Conservation (phyloP, 2,329 filamentous ascomycete genomes). For the Lasiodiplodia theobromae region DNA sequence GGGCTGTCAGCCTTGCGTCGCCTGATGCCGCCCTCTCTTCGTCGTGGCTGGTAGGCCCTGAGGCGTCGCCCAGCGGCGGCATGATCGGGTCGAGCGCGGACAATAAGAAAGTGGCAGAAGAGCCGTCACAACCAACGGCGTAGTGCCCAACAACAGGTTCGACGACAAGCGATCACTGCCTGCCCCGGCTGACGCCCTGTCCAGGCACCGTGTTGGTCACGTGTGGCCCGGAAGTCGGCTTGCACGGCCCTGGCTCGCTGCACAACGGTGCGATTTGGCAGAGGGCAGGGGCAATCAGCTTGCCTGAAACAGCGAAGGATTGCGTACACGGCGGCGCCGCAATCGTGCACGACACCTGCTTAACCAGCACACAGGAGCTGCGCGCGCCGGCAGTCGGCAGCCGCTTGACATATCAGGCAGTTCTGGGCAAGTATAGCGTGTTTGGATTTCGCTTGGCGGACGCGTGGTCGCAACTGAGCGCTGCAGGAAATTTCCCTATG, state of each 20-base stretch:
- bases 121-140: not conserved
- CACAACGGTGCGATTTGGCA: constrained; percentile 13
- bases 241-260: constrained; percentile 4
- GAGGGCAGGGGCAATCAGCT: constrained; percentile 22
- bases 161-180: constrained; percentile 16
- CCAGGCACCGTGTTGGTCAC: constrained; percentile 10
- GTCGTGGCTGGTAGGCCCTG: not conserved
- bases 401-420: not conserved
- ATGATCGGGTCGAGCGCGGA: not conserved
- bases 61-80: not conserved
- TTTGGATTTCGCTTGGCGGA: constrained; percentile 8
- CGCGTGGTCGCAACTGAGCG: not conserved
- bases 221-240: constrained; percentile 19
- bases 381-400: constrained; percentile 7
- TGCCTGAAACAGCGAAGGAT: constrained; percentile 24
- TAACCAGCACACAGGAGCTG: not conserved
- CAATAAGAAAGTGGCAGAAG: constrained; percentile 3
- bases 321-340: constrained; percentile 10
- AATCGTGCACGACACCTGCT: not conserved
- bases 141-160: constrained; percentile 11
- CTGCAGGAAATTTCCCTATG: not conserved
- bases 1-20: constrained; percentile 14
- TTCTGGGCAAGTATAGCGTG: not conserved
- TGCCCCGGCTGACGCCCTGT: constrained; percentile 18
- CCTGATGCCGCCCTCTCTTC: constrained; percentile 1